These are phyloP conservation scores for Cryptosporidium tyzzeri DNA, from an alignment of 169 alveolate species.

Conservation along the genomic window DNA sequence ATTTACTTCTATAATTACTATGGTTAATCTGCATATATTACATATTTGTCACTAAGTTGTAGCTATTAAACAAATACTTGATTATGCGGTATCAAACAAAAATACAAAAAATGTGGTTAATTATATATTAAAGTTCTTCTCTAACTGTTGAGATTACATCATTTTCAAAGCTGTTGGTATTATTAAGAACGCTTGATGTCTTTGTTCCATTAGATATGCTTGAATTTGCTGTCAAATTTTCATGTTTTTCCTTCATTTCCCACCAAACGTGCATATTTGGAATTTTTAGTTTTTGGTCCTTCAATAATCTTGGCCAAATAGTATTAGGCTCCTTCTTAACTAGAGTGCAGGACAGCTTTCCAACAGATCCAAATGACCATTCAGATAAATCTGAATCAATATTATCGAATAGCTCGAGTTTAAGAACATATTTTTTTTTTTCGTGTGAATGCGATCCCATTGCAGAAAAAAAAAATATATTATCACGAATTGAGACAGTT, in stretches of 20 bases:
- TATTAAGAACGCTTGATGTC: slow-evolving; percentile 19
- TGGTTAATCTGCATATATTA: slow-evolving; percentile 7
- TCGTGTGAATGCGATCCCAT: slow-evolving; percentile 88
- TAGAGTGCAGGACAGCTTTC: slow-evolving; percentile 87
- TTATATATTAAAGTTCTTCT: slow-evolving; percentile 10
- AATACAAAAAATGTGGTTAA: neutral
- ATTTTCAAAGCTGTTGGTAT: neutral
- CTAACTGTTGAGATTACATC: neutral
- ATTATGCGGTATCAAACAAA: neutral
- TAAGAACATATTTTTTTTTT: slow-evolving; percentile 84
- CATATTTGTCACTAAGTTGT: neutral
- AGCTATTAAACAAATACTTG: slow-evolving; percentile 23
- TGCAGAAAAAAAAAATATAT: slow-evolving; percentile 84
- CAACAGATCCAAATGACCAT: slow-evolving; percentile 89
- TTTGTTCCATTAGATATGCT: slow-evolving; percentile 11
- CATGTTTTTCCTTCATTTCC: slow-evolving; percentile 93
- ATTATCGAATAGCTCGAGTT: slow-evolving; percentile 83
- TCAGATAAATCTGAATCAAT: slow-evolving; percentile 83
- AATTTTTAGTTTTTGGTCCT: slow-evolving; percentile 84
- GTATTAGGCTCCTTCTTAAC: slow-evolving; percentile 80
- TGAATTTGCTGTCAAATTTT: slow-evolving; percentile 18
- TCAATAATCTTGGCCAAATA: slow-evolving; percentile 87
- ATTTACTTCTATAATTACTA: neutral
- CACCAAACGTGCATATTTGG: slow-evolving; percentile 93
- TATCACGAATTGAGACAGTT: slow-evolving; percentile 79